Conservation (phyloP, 176 grass and related monocot genomes). For the Alloteropsis semialata region DNA sequence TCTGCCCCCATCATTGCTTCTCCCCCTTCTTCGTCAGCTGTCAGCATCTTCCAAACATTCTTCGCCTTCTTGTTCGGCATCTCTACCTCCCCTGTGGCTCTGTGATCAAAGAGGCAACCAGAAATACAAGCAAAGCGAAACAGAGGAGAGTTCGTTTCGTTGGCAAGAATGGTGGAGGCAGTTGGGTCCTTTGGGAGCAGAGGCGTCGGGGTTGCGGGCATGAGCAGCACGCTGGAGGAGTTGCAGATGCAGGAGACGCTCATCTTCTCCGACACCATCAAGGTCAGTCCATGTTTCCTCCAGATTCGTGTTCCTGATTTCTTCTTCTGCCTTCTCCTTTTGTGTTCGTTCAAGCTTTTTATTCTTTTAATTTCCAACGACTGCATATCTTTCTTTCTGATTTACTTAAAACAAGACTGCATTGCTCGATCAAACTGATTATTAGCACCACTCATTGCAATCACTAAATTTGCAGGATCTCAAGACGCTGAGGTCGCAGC, state of each 20-base stretch:
- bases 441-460: background rate
- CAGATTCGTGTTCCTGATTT: background rate
- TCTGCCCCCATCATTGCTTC: background rate
- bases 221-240: conserved; percentile 54
- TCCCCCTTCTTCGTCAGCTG: background rate
- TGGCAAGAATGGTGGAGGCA: conserved; percentile 35
- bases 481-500: conserved; percentile 64
- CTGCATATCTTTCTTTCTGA: background rate
- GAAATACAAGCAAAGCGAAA: background rate
- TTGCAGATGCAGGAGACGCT: conserved; percentile 57
- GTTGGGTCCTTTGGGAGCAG: conserved; percentile 14
- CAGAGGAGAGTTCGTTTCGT: background rate
- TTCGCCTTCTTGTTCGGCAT: background rate
- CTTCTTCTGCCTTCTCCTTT: background rate
- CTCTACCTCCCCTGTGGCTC: background rate
- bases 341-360: background rate
- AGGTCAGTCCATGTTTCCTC: conserved; percentile 40
- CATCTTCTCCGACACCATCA: conserved; percentile 75
- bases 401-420: background rate
- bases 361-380: too few species aligned
- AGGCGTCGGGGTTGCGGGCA: conserved; percentile 6
- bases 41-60: background rate
- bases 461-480: conserved; percentile 55
- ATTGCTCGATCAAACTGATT: background rate
- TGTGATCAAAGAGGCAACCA: background rate